A percentile compares a stretch with the other conserved stretches of the same genome.
These are phyloP conservation scores for Leptodontidium sp. DNA, from an alignment of 2,329 filamentous ascomycete genomes.

Conservation along the genomic window DNA sequence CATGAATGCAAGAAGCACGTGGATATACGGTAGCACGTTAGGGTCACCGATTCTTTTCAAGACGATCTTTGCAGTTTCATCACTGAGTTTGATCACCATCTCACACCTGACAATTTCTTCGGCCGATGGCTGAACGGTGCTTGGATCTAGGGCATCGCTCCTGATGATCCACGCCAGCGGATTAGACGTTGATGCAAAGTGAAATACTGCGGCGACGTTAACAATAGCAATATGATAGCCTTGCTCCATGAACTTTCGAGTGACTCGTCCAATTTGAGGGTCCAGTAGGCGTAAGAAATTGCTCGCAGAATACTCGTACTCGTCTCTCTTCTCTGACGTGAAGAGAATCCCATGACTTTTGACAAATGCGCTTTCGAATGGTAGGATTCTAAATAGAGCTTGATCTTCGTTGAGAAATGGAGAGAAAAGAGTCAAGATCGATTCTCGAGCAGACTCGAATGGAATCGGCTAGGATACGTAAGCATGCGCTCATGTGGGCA, in stretches of 20 bases:
- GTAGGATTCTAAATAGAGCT: constrained; percentile 49
- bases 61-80: constrained; percentile 35
- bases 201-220: constrained; percentile 44
- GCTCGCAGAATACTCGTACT: constrained; percentile 53
- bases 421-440: constrained; percentile 73
- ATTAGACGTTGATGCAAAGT: constrained; percentile 43
- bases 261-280: constrained; percentile 61
- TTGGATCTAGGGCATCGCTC: too few species aligned
- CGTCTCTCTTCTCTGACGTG: constrained; percentile 55
- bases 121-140: too few species aligned
- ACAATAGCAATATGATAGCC: constrained; percentile 66
- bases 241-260: constrained; percentile 54
- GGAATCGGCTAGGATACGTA: constrained; percentile 23
- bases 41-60: constrained; percentile 40
- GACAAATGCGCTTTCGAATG: constrained; percentile 68
- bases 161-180: background rate
- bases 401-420: constrained; percentile 56
- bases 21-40: constrained; percentile 43
- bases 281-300: constrained; percentile 64
- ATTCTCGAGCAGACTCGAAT: constrained; percentile 73
- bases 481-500: too few species aligned
- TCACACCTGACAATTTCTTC: constrained; percentile 30
- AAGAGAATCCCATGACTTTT: constrained; percentile 72
- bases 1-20: constrained; percentile 43
- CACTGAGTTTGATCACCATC: constrained; percentile 32